phyloP scores from a whole-genome alignment of 2,329 filamentous ascomycete genomes.

The Alternaria brassicicola region DNA sequence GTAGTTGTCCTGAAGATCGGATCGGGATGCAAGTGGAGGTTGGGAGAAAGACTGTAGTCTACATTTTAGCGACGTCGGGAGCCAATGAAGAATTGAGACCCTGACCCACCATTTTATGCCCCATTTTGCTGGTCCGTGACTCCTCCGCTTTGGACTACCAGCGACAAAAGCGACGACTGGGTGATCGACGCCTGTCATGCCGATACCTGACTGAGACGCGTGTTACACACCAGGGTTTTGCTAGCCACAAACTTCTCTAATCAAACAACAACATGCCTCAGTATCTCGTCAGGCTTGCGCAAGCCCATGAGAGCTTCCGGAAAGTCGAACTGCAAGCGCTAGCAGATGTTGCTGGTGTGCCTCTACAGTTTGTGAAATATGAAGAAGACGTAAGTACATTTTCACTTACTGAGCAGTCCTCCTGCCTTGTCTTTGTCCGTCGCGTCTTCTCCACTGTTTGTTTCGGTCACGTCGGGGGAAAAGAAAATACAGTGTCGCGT shows the following conservation, averaged over 20 bases:
- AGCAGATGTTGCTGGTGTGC: conserved; percentile 69
- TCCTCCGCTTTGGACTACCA: conserved; percentile 11
- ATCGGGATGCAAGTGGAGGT: not conserved
- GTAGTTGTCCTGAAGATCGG: not conserved
- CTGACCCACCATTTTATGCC: conserved; percentile 22
- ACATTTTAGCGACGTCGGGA: conserved; percentile 11
- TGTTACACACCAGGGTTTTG: not conserved
- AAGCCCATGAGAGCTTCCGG: conserved; percentile 90
- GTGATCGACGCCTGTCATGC: conserved; percentile 16
- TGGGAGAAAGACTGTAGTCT: conserved; percentile 1
- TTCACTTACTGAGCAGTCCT: not conserved
- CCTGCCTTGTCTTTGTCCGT: not conserved
- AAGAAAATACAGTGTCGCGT: not conserved
- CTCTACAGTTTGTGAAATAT: conserved; percentile 78
- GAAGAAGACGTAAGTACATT: conserved; percentile 67
- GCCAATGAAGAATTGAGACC: conserved; percentile 15
- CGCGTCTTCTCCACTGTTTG: not conserved
- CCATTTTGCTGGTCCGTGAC: conserved; percentile 18
- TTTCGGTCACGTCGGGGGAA: not conserved
- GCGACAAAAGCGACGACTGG: not conserved
- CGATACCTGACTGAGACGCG: conserved; percentile 28
- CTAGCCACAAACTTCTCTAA: not conserved
- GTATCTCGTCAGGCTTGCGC: conserved; percentile 87
- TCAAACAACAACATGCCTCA: conserved; percentile 56
- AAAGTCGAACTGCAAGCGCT: conserved; percentile 82